These are phyloP conservation scores for Exophiala viscosa DNA, from an alignment of 2,329 filamentous ascomycete genomes.

Conservation along the genomic window DNA sequence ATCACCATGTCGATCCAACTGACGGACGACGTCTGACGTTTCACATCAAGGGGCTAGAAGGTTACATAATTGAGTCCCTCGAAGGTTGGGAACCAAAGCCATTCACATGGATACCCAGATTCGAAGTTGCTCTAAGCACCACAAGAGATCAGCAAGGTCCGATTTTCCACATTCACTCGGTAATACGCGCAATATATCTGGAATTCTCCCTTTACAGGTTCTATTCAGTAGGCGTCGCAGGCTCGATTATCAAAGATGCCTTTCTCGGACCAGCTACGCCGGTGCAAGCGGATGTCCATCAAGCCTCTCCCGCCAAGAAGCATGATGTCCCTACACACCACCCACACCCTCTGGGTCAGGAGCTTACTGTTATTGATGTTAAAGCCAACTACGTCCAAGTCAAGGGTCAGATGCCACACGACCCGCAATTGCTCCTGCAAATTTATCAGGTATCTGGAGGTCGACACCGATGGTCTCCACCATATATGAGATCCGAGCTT, in stretches of 20 bases:
- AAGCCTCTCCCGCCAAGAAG: constrained; percentile 19
- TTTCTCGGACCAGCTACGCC: constrained; percentile 44
- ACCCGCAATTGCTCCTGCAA: constrained; percentile 89
- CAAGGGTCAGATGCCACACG: constrained; percentile 81
- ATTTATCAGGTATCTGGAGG: constrained; percentile 78
- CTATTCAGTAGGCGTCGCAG: constrained; percentile 80
- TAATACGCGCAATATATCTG: constrained; percentile 71
- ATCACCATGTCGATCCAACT: constrained; percentile 40
- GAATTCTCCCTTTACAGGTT: constrained; percentile 93
- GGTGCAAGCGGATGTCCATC: constrained; percentile 1
- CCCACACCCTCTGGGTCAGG: constrained; percentile 38
- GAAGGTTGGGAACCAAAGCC: constrained; percentile 81
- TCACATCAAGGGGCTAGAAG: constrained; percentile 79
- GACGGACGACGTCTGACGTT: constrained; percentile 81
- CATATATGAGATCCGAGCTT: constrained; percentile 73
- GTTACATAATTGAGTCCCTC: constrained; percentile 81
- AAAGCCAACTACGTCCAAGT: constrained; percentile 78
- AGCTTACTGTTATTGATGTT: constrained; percentile 77
- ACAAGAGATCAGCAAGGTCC: constrained; percentile 82
- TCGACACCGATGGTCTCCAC: constrained; percentile 80
- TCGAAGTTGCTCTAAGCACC: constrained; percentile 82
- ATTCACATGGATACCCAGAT: constrained; percentile 79
- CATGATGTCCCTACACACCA: constrained; percentile 23
- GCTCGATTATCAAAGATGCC: constrained; percentile 68
- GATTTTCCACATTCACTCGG: constrained; percentile 79